Evolutionary conservation across 2,329 filamentous ascomycete species (phyloP), one percentile per base, ranked within the genome.

Genomic region (Ophiostoma perfectum): DNA sequence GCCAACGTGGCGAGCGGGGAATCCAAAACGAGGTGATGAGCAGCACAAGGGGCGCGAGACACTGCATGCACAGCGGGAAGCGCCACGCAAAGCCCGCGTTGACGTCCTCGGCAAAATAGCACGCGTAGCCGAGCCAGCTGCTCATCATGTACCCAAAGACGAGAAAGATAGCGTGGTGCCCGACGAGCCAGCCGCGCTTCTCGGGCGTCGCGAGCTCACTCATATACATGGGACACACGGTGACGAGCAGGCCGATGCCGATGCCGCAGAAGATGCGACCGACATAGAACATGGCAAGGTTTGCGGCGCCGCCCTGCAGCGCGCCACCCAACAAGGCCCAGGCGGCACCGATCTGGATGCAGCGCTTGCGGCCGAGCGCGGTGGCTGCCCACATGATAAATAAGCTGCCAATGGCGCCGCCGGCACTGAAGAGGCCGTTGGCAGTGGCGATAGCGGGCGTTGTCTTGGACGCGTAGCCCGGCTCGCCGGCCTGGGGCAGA

Each of bases 301-400:
- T 81, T 27, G 78, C 78, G 3, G 81, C 78, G 44, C 80, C 80
- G 18, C 78, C 77, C 71, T 83, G 81, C 1, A 83, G 75, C 2
- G 78, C 79, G 66, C 81, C 82, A 16, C 81, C 81, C 12, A 83
- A 75, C 0, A 83, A 71, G 0, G 78, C 78, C 18, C 81, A 75
- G 27, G 78, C 76, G 6, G 78, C 78, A 4, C 81, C 81, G 49
- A 83, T 73, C 70, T 83, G 80, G 42, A 83, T 83, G 55, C 78
- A 82, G 9, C 74, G 74, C 70, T 81, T 79, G 3, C 81, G 75
- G 1, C 80, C 82, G 69, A 80, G 78, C 63, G 74, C 76, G 55
- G 78, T 79, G 52, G 76, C 81, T 1, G 80, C 78, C 81, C 81
- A 83, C 81, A 83, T 82, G 27, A 83, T 78, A 66, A 82, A 79